Evolutionary conservation across 2,329 filamentous ascomycete species (phyloP).

Genomic region (Fusarium foetens): DNA sequence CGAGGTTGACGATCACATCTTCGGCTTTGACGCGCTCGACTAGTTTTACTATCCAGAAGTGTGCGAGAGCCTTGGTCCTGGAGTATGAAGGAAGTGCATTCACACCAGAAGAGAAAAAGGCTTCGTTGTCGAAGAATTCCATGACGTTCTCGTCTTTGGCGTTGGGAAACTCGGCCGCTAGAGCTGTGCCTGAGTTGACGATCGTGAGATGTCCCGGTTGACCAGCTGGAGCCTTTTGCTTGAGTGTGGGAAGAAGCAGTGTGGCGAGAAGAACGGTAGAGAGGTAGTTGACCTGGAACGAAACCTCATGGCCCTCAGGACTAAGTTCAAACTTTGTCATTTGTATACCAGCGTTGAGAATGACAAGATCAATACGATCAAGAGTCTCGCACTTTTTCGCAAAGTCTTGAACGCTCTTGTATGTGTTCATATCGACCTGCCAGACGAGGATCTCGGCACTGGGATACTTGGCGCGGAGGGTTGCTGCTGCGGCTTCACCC

Average conservation of each 20-base stretch:
- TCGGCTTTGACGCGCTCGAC: conserved; percentile 51
- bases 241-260: conserved; percentile 49
- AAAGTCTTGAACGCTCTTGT: conserved; percentile 58
- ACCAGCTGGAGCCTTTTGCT: conserved; percentile 36
- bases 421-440: conserved; percentile 59
- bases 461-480: conserved; percentile 33
- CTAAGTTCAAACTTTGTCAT: conserved; percentile 36
- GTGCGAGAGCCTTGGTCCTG: conserved; percentile 47
- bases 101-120: conserved; percentile 30
- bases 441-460: conserved; percentile 58
- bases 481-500: conserved; percentile 53
- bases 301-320: conserved; percentile 52
- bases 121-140: conserved; percentile 46
- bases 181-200: conserved; percentile 45
- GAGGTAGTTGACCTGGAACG: conserved; percentile 54
- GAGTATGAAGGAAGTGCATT: conserved; percentile 38
- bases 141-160: conserved; percentile 39
- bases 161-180: conserved; percentile 41
- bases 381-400: conserved; percentile 49
- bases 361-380: conserved; percentile 54
- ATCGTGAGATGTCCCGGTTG: conserved; percentile 45
- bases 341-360: conserved; percentile 58
- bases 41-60: conserved; percentile 52
- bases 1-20: conserved; percentile 58
- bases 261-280: conserved; percentile 49